phyloP scores from a whole-genome alignment of 2,329 filamentous ascomycete species.

The Aspergillus transmontanensis region DNA sequence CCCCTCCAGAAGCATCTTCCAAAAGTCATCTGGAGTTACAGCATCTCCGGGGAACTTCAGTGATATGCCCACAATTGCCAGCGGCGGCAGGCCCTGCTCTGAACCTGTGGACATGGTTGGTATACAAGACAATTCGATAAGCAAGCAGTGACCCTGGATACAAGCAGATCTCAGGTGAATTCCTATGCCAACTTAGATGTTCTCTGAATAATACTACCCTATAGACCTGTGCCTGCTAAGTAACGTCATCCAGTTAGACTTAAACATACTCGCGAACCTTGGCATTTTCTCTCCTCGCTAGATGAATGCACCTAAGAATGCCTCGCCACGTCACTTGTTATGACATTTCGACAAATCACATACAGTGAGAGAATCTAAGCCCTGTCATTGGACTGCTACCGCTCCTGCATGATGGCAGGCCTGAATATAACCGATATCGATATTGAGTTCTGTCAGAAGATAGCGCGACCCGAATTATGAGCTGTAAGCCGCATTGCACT shows the following conservation, averaged over 20 bases:
- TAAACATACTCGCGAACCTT: too few species aligned
- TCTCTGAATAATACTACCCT: background rate
- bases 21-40: slow-evolving; percentile 20
- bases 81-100: slow-evolving; percentile 9
- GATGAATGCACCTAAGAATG: too few species aligned
- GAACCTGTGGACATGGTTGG: background rate
- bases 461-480: too few species aligned
- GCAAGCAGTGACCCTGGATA: background rate
- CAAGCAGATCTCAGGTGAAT: too few species aligned
- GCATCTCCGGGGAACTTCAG: slow-evolving; percentile 25
- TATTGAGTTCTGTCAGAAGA: too few species aligned
- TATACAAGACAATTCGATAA: background rate
- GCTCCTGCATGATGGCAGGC: background rate
- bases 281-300: too few species aligned
- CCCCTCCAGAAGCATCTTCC: slow-evolving; percentile 24
- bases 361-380: background rate
- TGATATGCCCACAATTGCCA: slow-evolving; percentile 27
- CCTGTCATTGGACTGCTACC: background rate
- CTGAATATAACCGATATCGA: background rate
- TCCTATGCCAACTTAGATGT: too few species aligned
- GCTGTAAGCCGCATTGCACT: background rate
- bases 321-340: background rate
- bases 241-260: background rate
- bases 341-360: background rate
- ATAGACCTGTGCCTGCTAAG: background rate